Base-by-base conservation (phyloP, 495 filamentous ascomycete genomes). In the Aspergillus taichungensis region DNA sequence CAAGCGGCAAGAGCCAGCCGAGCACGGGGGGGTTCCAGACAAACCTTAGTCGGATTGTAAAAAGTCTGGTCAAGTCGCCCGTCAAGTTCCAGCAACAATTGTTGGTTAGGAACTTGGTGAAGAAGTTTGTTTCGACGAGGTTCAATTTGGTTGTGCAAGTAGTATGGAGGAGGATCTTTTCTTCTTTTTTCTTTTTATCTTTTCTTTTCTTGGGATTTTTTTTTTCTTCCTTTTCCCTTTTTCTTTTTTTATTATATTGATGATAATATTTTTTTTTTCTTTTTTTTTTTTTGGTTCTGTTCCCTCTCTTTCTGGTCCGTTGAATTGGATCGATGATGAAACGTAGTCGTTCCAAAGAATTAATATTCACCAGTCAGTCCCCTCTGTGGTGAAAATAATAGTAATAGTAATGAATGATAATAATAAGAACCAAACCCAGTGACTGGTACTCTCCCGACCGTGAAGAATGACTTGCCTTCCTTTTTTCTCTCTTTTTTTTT, bases 1-100 rank as follows among this genome's bases (percentile, higher is more conserved):
- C 61, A 61, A 60, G 58, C 59, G 51, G 62, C 57, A 51, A 50
- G 45, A 55, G 53, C 49, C 43, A 57, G 30, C 49, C 57, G 64
- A 45, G 55, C 61, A 42, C 54, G 64, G 18, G 18, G 18, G 18
- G 18, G 45, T 62, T 63, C 42, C 61, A 64, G 49, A 55, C 66
- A 52, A 68, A 65, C 50, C 57, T 63, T 47, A 54, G 74, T 55
- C 56, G 69, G 32, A 42, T 40, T 24, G 18, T 24, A 24, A 24
- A 24, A 24, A 24, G 18, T 24, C 18, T 24, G 18, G 18, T 24
- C 4, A 24, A 24, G 18, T 24, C 18, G 18, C 18, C 18, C 18
- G 18, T 24, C 18, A 24, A 4, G 18, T 24, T 24, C 18, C 18
- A 24, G 18, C 18, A 24, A 24, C 1, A 4, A 24, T 2, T 24